These are phyloP conservation scores for Pyrenula massariospora DNA, from an alignment of 495 filamentous ascomycete species.

Conservation along the genomic window DNA sequence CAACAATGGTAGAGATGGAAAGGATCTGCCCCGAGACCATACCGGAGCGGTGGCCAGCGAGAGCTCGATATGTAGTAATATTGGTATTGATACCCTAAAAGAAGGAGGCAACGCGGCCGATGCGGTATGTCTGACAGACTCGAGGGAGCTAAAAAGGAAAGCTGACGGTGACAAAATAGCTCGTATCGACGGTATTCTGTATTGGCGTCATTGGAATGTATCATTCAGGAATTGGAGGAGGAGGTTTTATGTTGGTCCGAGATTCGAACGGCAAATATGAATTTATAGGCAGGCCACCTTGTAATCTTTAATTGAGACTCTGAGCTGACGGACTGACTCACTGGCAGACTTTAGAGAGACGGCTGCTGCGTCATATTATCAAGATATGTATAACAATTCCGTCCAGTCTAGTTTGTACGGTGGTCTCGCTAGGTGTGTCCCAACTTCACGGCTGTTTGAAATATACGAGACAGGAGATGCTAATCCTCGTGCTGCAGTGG, in stretches of 20 bases:
- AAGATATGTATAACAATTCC: conserved; percentile 69
- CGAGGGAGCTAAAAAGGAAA: not conserved
- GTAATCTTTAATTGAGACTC: not conserved
- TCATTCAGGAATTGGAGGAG: conserved; percentile 77
- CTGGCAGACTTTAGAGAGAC: conserved; percentile 66
- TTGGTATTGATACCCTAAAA: conserved; percentile 61
- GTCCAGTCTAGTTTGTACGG: conserved; percentile 33
- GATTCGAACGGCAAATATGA: conserved; percentile 53
- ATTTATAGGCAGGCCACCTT: conserved; percentile 30
- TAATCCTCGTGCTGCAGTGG: conserved; percentile 31
- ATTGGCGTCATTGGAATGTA: conserved; percentile 75
- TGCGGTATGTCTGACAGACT: conserved; percentile 30
- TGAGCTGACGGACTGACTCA: conserved; percentile 35
- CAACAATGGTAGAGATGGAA: not conserved
- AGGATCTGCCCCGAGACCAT: conserved; percentile 15
- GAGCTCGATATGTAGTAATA: conserved; percentile 59
- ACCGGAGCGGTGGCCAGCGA: conserved; percentile 73
- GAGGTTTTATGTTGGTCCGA: conserved; percentile 76
- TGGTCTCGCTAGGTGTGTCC: conserved; percentile 51
- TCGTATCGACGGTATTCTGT: conserved; percentile 62
- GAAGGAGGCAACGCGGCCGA: conserved; percentile 66
- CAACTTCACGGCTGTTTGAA: too few species aligned
- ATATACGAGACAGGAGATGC: not conserved
- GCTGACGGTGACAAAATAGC: conserved; percentile 14
- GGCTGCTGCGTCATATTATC: conserved; percentile 62